Evolutionary conservation across 2,329 filamentous ascomycete species (phyloP).

Genomic region (Colletotrichum scovillei): DNA sequence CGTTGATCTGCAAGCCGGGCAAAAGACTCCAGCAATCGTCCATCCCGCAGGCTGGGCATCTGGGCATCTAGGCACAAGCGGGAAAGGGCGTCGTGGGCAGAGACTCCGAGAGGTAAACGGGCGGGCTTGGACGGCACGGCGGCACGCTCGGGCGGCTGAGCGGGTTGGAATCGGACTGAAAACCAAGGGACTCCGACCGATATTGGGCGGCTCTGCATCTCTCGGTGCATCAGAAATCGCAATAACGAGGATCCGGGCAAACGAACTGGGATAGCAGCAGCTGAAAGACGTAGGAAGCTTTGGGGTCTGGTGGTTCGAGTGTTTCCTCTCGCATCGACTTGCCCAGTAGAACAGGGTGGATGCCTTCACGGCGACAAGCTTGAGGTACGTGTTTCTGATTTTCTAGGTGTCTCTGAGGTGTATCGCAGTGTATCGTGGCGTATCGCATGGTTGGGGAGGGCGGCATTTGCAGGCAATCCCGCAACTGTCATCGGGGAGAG

Average conservation of each 20-base stretch:
- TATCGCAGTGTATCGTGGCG: background rate
- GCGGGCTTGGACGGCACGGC: slow-evolving; percentile 30
- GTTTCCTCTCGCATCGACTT: slow-evolving; percentile 26
- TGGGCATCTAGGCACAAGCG: slow-evolving; percentile 9
- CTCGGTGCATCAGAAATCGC: background rate
- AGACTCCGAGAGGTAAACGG: background rate
- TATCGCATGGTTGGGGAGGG: background rate
- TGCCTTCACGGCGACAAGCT: slow-evolving; percentile 3
- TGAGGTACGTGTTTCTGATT: slow-evolving; percentile 19
- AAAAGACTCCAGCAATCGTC: slow-evolving; percentile 18
- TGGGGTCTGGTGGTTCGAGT: background rate
- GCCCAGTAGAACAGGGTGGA: slow-evolving; percentile 15
- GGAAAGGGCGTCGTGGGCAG: background rate
- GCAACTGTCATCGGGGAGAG: background rate
- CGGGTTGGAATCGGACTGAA: slow-evolving; percentile 19
- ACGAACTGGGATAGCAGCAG: background rate
- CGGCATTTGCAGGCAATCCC: background rate
- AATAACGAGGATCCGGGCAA: background rate
- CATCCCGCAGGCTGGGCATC: slow-evolving; percentile 24
- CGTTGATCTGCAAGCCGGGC: slow-evolving; percentile 19
- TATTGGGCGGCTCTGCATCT: slow-evolving; percentile 20
- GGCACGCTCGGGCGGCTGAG: slow-evolving; percentile 27
- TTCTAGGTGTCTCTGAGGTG: background rate
- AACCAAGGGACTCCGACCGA: background rate
- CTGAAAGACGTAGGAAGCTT: background rate